phyloP scores from a whole-genome alignment of 345 rosid genomes.

The Gossypium stocksii region DNA sequence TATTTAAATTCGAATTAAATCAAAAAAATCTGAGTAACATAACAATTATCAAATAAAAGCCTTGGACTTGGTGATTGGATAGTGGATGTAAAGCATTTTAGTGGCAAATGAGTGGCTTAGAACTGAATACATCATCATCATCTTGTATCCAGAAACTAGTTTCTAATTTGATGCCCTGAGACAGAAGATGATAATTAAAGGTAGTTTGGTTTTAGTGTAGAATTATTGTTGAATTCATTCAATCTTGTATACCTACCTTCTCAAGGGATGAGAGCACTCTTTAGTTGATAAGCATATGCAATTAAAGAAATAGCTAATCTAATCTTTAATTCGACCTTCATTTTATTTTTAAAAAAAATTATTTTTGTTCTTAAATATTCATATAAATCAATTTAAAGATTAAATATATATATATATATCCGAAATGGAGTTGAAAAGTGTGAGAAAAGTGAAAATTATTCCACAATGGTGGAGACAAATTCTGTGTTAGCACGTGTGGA shows the following conservation, averaged over 20 bases:
- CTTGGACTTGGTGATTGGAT: too few relatives aligned
- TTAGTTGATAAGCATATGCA: neutral
- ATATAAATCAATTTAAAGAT: too few relatives aligned
- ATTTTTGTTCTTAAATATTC: neutral
- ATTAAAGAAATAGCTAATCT: neutral
- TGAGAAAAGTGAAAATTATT: neutral
- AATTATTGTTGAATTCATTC: neutral
- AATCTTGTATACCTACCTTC: neutral
- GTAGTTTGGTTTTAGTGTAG: neutral
- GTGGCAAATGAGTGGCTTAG: conserved; percentile 1
- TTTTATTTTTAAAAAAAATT: neutral
- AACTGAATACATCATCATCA: neutral
- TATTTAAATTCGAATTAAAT: too few relatives aligned
- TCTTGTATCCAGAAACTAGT: neutral
- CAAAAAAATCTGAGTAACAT: too few relatives aligned
- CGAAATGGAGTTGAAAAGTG: too few relatives aligned
- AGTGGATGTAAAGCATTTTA: too few relatives aligned
- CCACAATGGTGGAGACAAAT: conserved; percentile 11
- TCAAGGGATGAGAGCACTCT: neutral
- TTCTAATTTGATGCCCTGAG: neutral
- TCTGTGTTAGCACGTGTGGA: neutral
- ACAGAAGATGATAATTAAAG: neutral
- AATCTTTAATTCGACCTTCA: too few relatives aligned
- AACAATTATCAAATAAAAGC: too few relatives aligned
- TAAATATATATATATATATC: too few relatives aligned